A percentile compares a stretch with the other conserved stretches of the same genome.
Conservation (phyloP, 331 rosid genomes). For the Pyrus hybrid region DNA sequence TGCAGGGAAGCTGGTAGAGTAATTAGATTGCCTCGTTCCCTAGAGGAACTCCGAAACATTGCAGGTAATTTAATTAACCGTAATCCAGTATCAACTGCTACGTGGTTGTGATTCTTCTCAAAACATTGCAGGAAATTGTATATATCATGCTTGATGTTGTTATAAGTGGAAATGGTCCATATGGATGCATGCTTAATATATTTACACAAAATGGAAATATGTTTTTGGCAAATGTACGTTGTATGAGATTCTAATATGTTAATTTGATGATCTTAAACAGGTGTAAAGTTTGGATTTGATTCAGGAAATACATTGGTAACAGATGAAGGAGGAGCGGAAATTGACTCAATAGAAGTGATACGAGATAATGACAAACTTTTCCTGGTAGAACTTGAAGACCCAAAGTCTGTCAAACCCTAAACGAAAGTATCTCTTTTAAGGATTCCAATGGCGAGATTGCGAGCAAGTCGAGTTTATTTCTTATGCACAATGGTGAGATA, state of each 20-base stretch:
- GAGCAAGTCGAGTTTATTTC: too few species aligned
- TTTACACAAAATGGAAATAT: background rate
- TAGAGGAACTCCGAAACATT: constrained; percentile 58
- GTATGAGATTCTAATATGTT: background rate
- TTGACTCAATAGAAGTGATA: constrained; percentile 71
- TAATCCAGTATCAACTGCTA: background rate
- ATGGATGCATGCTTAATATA: background rate
- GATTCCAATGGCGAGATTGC: too few species aligned
- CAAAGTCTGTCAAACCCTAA: background rate
- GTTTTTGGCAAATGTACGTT: background rate
- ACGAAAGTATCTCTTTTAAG: too few species aligned
- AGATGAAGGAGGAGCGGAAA: constrained; percentile 77
- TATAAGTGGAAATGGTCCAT: too few species aligned
- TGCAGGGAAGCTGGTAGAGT: constrained; percentile 60
- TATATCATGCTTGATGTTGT: too few species aligned
- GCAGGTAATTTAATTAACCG: constrained; percentile 47
- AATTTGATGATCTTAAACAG: constrained; percentile 30
- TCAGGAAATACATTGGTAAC: constrained; percentile 39
- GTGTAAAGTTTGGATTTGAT: constrained; percentile 60
- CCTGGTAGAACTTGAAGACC: constrained; percentile 36
- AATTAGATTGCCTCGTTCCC: constrained; percentile 63
- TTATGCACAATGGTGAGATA: too few species aligned
- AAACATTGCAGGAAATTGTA: background rate
- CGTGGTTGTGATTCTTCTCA: background rate
- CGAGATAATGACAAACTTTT: constrained; percentile 84